Evolutionary conservation across 371 early-diverging fungal genomes (phyloP), one percentile per base, ranked within the genome.

Genomic region (Mucor racemosus): DNA sequence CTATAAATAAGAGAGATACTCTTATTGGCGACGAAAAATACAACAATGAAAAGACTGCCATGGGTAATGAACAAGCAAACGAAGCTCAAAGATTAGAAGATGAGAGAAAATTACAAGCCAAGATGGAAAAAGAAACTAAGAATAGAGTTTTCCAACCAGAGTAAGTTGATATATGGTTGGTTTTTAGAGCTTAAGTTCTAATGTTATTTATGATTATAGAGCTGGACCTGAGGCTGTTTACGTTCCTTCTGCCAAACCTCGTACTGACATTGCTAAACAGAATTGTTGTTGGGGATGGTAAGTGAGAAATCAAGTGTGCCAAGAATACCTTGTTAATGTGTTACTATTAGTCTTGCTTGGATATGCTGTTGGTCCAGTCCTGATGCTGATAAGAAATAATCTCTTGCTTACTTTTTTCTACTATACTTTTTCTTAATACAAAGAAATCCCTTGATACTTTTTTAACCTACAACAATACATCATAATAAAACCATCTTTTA

Each of bases 261-360:
- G 53, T 5, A 4, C 53, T 53, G 53, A 53, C 53, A 31, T 31
- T 53, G 26, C 31, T 26, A 14, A 53, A 14, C 21, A 53, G 7
- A 31, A 53, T 26, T 53, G 53, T 6, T 53, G 53, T 31, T 53
- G 53, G 53, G 53, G 53, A 53, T 53, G 53, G 53, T 53, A 31
- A 31, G 31, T 31, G 8, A 11, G 0, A 21, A 5, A 14, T 31
- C 10, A 4, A 31, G 4, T 13, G 13, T 31, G 31, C 13, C 7
- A 11, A 11, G 26, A 11, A 11, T 11, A 38, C 0, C 5, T 1
- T 38, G 7, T 38, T 53, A 13, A 53, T 1, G 4, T 31, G 13
- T 13, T 31, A 5, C 26, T 21, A 31, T 53, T 26, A 53, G 53
- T 5, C 31, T 53, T 53, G 53, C 53, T 53, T 53, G 53, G 53